Percentiles rank a stretch among this genome's conserved stretches.
Conservation (phyloP, 805 yeast species). For the Candida alai region DNA sequence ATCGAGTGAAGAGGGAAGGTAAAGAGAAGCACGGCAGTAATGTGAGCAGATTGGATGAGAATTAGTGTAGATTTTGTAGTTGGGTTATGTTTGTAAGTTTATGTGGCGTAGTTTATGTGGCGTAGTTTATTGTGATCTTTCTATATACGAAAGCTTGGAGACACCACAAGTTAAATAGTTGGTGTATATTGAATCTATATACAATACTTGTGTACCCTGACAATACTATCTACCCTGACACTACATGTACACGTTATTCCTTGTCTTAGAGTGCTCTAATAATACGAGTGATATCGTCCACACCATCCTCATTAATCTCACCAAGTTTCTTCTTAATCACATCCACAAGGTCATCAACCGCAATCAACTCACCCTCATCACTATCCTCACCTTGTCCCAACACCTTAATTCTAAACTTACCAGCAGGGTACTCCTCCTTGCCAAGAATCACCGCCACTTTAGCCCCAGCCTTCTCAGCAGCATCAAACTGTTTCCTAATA, state of each 20-base stretch:
- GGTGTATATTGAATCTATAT: too few species aligned
- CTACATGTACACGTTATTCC: too few species aligned
- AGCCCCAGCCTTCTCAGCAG: slow-evolving; percentile 93
- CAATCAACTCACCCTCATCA: slow-evolving; percentile 81
- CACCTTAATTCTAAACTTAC: slow-evolving; percentile 79
- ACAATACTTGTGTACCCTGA: too few species aligned
- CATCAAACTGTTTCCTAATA: slow-evolving; percentile 93
- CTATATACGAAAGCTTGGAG: too few species aligned
- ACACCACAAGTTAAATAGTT: too few species aligned
- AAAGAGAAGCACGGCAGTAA: slow-evolving; percentile 33
- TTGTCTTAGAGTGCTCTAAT: slow-evolving; percentile 51
- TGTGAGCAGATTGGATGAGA: slow-evolving; percentile 11
- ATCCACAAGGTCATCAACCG: slow-evolving; percentile 54
- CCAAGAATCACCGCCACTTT: slow-evolving; percentile 90
- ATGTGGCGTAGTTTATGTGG: slow-evolving; percentile 1
- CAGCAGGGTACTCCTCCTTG: slow-evolving; percentile 84
- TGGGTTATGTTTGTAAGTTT: slow-evolving; percentile 4
- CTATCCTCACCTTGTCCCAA: slow-evolving; percentile 83
- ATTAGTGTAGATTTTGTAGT: slow-evolving; percentile 5
- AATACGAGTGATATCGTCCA: slow-evolving; percentile 62
- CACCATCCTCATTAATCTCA: slow-evolving; percentile 45
- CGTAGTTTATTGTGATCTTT: too few species aligned
- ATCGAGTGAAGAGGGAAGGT: slow-evolving; percentile 69
- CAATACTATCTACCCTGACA: slow-evolving; percentile 5
- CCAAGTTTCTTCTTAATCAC: slow-evolving; percentile 40